Conservation (phyloP, 441 rosid genomes). For the Populus tomentosa region DNA sequence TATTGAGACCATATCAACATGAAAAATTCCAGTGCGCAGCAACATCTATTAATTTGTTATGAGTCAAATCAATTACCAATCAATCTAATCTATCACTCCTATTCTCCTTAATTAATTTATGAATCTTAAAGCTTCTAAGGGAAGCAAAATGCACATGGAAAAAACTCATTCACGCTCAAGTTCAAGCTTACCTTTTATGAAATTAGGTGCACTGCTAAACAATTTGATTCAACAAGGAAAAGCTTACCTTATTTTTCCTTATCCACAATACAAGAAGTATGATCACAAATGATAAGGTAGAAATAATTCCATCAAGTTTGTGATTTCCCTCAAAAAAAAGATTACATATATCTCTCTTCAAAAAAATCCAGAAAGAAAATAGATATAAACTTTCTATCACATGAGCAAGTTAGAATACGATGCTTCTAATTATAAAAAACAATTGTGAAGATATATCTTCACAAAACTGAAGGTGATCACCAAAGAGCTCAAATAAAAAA, state of each 20-base stretch:
- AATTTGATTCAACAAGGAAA: not conserved
- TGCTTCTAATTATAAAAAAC: not conserved
- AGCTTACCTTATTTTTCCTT: not conserved
- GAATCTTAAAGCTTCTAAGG: not conserved
- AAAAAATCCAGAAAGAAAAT: not conserved
- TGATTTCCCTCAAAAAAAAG: not conserved
- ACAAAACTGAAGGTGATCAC: not conserved
- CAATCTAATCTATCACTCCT: not conserved
- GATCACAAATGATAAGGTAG: not conserved
- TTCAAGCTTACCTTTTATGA: not conserved
- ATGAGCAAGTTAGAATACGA: not conserved
- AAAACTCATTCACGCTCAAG: not conserved
- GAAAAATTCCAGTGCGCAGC: not conserved
- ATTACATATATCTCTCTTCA: not conserved
- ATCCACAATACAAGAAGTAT: not conserved
- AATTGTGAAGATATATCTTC: not conserved
- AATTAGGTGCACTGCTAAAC: not conserved
- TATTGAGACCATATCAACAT: not conserved
- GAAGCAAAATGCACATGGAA: not conserved
- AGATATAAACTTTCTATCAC: not conserved
- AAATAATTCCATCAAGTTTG: not conserved
- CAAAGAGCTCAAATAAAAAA: not conserved
- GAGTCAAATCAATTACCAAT: not conserved
- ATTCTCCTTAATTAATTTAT: not conserved
- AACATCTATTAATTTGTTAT: not conserved